Evolutionary conservation across 176 grass and related monocot species (phyloP).

Genomic region (Areca catechu): DNA sequence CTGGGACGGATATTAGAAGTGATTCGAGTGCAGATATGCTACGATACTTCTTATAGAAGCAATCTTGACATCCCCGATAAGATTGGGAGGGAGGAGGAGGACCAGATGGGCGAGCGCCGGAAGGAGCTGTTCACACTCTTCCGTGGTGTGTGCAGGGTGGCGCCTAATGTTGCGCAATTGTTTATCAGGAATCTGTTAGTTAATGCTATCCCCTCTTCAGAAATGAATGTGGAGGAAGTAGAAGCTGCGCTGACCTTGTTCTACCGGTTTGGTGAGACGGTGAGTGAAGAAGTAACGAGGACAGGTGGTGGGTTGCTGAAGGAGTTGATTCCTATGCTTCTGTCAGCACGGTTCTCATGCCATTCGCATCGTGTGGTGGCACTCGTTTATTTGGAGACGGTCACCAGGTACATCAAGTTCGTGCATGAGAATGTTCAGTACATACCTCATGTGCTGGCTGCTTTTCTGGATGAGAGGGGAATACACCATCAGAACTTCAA

Average conservation of each 20-base stretch:
- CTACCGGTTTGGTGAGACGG: conserved; percentile 55
- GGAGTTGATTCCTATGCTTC: conserved; percentile 75
- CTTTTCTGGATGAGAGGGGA: conserved; percentile 84
- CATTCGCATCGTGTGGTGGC: conserved; percentile 83
- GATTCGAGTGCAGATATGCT: conserved; percentile 55
- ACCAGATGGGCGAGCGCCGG: conserved; percentile 63
- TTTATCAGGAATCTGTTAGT: conserved; percentile 69
- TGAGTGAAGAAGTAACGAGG: conserved; percentile 64
- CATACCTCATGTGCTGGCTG: conserved; percentile 52
- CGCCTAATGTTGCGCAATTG: conserved; percentile 53
- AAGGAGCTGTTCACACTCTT: conserved; percentile 81
- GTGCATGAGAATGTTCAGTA: conserved; percentile 77
- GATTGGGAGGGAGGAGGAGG: conserved; percentile 90
- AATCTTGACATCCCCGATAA: conserved; percentile 87
- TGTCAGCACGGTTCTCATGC: conserved; percentile 64
- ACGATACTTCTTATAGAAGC: conserved; percentile 54
- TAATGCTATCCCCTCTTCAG: conserved; percentile 39
- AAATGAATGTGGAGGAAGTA: conserved; percentile 69
- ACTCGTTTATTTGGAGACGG: conserved; percentile 74
- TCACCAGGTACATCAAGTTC: conserved; percentile 85
- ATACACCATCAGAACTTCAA: conserved; percentile 70
- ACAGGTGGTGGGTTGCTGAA: conserved; percentile 46
- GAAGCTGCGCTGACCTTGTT: conserved; percentile 80
- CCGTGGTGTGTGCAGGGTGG: conserved; percentile 83
- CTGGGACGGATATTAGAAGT: conserved; percentile 65